Evolutionary conservation across 139 green algal species (phyloP).

Genomic region (Volvox africanus): DNA sequence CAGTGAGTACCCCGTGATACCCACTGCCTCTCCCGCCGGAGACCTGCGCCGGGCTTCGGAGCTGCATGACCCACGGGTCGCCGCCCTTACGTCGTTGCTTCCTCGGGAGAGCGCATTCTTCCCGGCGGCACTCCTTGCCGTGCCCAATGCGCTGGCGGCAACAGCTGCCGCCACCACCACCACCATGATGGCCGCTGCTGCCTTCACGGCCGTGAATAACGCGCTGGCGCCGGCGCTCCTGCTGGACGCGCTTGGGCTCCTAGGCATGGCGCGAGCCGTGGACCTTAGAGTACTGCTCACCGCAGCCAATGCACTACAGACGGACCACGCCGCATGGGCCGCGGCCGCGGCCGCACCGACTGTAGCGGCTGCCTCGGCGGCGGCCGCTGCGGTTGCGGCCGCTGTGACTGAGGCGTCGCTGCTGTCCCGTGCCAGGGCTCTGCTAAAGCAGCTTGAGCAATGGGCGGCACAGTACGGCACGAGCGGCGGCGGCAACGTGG

Average conservation of each 20-base stretch:
- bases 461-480: background rate
- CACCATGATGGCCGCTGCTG: background rate
- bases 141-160: too few species aligned
- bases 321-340: background rate
- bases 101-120: conserved; percentile 67
- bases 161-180: background rate
- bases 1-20: conserved; percentile 42
- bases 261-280: conserved; percentile 66
- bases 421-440: background rate
- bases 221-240: conserved; percentile 3
- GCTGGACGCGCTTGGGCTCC: conserved; percentile 59
- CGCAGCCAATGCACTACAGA: conserved; percentile 60
- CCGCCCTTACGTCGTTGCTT: conserved; percentile 63
- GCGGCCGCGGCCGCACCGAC: background rate
- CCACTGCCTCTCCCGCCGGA: background rate
- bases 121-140: conserved; percentile 43
- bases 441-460: conserved; percentile 21
- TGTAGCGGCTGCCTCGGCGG: background rate
- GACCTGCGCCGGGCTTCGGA: conserved; percentile 32
- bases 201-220: background rate
- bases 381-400: background rate
- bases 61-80: conserved; percentile 70
- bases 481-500: background rate
- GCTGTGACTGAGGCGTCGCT: conserved; percentile 16
- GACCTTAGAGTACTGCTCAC: conserved; percentile 63